These are phyloP conservation scores for Backusella liffmaniae DNA, from an alignment of 192 early-diverging fungal genomes.

Conservation along the genomic window DNA sequence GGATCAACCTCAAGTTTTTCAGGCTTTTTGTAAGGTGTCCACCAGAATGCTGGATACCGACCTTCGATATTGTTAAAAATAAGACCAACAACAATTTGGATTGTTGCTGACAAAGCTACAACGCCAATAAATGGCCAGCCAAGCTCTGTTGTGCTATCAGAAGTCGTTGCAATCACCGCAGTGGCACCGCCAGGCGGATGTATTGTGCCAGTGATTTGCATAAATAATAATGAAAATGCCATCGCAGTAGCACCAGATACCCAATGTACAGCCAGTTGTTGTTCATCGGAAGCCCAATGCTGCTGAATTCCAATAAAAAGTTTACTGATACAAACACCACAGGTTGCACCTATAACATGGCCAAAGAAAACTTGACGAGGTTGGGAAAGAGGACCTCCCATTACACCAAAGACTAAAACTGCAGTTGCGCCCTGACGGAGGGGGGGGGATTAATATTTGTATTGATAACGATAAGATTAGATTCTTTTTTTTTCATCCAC, in stretches of 20 bases:
- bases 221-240: conserved; percentile 42
- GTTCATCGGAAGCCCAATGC: conserved; percentile 24
- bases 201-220: conserved; percentile 53
- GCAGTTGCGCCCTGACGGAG: conserved; percentile 55
- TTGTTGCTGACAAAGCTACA: conserved; percentile 38
- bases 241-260: conserved; percentile 50
- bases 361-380: conserved; percentile 50
- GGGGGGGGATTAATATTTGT: not conserved
- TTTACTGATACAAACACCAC: conserved; percentile 42
- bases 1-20: not conserved
- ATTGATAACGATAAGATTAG: not conserved
- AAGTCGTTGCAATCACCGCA: conserved; percentile 47
- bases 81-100: conserved; percentile 46
- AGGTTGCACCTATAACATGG: conserved; percentile 44
- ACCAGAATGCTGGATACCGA: conserved; percentile 57
- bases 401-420: conserved; percentile 59
- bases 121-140: conserved; percentile 50
- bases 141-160: conserved; percentile 38
- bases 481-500: not conserved
- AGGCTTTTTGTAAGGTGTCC: conserved; percentile 29
- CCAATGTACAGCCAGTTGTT: conserved; percentile 42
- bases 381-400: conserved; percentile 60
- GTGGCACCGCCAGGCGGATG: conserved; percentile 58
- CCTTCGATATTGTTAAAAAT: conserved; percentile 52
- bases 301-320: conserved; percentile 37